Percentiles rank a stretch among this genome's conserved stretches.
Evolutionary conservation across 1,139 yeast genomes (phyloP).

Genomic region (Hyphopichia burtonii): DNA sequence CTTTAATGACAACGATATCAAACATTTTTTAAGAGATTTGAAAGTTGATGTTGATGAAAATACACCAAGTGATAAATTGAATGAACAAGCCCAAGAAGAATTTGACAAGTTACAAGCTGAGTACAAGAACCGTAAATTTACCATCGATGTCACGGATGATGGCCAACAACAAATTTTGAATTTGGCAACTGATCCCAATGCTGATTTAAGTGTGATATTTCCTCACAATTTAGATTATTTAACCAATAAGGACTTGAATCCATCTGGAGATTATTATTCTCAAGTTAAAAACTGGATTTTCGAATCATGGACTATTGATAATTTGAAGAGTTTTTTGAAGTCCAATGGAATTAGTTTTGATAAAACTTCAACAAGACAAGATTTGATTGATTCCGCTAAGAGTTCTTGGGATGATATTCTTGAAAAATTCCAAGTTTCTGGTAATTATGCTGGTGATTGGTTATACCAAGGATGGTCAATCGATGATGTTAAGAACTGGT

Average conservation of each 20-base stretch:
- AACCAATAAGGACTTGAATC: slow-evolving; percentile 2
- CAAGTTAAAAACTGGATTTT: slow-evolving; percentile 41
- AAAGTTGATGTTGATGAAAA: slow-evolving; percentile 21
- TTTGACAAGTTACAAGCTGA: slow-evolving; percentile 24
- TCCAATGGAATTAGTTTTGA: slow-evolving; percentile 29
- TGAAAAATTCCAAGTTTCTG: slow-evolving; percentile 33
- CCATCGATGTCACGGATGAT: slow-evolving; percentile 8
- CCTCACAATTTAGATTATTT: slow-evolving; percentile 19
- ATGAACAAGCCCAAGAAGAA: slow-evolving; percentile 30
- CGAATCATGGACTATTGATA: slow-evolving; percentile 45
- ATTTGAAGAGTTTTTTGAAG: slow-evolving; percentile 35
- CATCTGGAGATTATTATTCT: slow-evolving; percentile 2
- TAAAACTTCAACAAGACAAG: slow-evolving; percentile 26
- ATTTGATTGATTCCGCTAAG: slow-evolving; percentile 36
- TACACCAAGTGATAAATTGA: slow-evolving; percentile 27
- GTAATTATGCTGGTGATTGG: slow-evolving; percentile 52
- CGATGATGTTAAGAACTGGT: slow-evolving; percentile 46
- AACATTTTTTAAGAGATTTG: slow-evolving; percentile 35
- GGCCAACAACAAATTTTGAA: slow-evolving; percentile 16
- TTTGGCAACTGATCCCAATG: slow-evolving; percentile 16
- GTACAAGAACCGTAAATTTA: slow-evolving; percentile 6
- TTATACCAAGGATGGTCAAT: slow-evolving; percentile 47
- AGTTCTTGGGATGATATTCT: slow-evolving; percentile 37
- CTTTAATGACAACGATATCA: slow-evolving; percentile 25
- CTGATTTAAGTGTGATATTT: slow-evolving; percentile 12